phyloP scores from a whole-genome alignment of 2,329 filamentous ascomycete species.

The Curvularia sp. region DNA sequence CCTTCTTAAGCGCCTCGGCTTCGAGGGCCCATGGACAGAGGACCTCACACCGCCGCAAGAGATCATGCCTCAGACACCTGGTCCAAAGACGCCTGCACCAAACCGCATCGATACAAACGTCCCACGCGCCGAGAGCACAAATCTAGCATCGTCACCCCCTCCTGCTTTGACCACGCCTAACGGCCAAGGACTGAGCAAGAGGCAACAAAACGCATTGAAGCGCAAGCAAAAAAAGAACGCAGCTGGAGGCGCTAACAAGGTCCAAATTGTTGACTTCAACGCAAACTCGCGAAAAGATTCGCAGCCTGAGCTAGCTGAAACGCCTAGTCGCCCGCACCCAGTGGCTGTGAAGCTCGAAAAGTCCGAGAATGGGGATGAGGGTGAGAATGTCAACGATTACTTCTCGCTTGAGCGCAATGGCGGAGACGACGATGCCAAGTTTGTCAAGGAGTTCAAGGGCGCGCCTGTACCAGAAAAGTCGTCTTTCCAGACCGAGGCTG shows the following conservation, averaged over 20 bases:
- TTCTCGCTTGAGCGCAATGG: conserved; percentile 85
- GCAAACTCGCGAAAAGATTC: conserved; percentile 68
- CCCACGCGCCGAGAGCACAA: conserved; percentile 55
- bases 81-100: conserved; percentile 44
- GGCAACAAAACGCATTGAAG: conserved; percentile 93
- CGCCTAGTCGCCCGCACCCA: conserved; percentile 58
- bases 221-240: conserved; percentile 91
- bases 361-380: conserved; percentile 66
- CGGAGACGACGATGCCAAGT: conserved; percentile 86
- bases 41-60: conserved; percentile 79
- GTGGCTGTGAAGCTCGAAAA: conserved; percentile 65
- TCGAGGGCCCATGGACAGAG: conserved; percentile 83
- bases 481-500: conserved; percentile 78
- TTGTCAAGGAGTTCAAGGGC: conserved; percentile 96
- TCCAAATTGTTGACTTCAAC: conserved; percentile 86
- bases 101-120: conserved; percentile 62
- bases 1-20: conserved; percentile 78
- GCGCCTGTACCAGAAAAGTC: conserved; percentile 81
- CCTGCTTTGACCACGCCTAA: conserved; percentile 55
- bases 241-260: conserved; percentile 87
- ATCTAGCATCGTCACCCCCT: conserved; percentile 56
- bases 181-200: conserved; percentile 73
- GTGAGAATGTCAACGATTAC: conserved; percentile 68
- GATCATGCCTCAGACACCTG: conserved; percentile 54
- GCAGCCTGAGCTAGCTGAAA: conserved; percentile 64